Base-by-base conservation (phyloP, 164 flowering plant genomes). In the Stephania japonica region DNA sequence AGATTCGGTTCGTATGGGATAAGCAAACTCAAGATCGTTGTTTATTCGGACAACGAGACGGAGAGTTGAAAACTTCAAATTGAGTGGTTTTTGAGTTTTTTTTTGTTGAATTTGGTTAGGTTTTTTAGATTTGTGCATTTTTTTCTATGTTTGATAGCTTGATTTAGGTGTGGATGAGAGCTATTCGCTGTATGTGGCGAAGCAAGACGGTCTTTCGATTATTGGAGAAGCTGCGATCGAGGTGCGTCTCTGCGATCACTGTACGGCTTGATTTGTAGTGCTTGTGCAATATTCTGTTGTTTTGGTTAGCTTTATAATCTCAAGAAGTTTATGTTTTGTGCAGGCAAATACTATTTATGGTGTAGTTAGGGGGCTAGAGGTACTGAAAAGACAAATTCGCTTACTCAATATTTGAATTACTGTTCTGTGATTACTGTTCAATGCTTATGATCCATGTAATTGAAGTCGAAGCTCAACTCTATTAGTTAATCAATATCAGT, bases 281-380 rank as follows among this genome's bases (percentile, higher is more conserved):
- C 38, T 32, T 32, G 38, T 32, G 38, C 38, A 4, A 32, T 32
- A 32, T 23, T 67, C 43, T 19, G 9, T 70, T 70, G 13, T 26
- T 70, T 12, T 50, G 6, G 56, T 49, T 73, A 24, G 50, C 63
- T 61, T 26, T 67, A 65, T 18, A 32, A 32, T 73, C 24, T 78
- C 70, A 19, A 42, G 5, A 68, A 70, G 19, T 62, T 63, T 25
- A 9, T 75, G 13, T 76, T 80, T 41, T 65, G 42, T 84, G 86
- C 90, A 96, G 99, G 97, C 98, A 79, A 91, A 89, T 77, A 86
- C 98, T 73, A 90, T 93, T 47, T 93, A 87, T 85, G 99, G 99
- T 24, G 98, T 97, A 66, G 72, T 96, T 73, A 89, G 89, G 72
- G 98, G 94, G 42, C 78, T 96, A 79, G 99, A 93, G 99, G 99